Evolutionary conservation across 331 rosid species (phyloP), one percentile per base, ranked within the genome.

Genomic region (Malus hybrid): DNA sequence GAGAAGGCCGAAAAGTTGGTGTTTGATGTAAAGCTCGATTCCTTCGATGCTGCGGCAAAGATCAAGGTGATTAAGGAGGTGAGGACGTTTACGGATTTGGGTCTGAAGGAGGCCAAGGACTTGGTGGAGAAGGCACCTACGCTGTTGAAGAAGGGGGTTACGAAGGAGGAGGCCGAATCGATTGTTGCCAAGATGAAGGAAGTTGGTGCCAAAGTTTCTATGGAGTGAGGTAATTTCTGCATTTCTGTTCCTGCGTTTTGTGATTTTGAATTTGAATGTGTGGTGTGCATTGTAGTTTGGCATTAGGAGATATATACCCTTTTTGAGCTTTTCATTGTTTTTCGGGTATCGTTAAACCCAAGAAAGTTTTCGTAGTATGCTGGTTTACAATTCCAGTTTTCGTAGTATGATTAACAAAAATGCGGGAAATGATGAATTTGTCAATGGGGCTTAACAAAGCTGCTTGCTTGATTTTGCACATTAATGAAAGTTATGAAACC

Each of bases 31-130:
- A 89, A 83, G 90, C 95, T 91, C 16, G 96, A 89, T 39, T 88
- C 66, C 18, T 89, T 89, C 28, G 97, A 91, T 5, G 91, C 91
- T 0, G 86, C 96, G 14, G 62, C 82, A 48, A 91, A 88, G 89
- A 91, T 91, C 66, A 91, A 91, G 83, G 91, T 91, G 76, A 91
- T 91, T 5, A 88, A 89, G 81, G 97, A 89, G 79, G 97, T 89
- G 78, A 86, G 93, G 79, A 77, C 88, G 29, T 89, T 91, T 73
- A 91, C 96, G 63, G 90, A 83, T 75, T 80, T 91, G 85, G 97
- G 97, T 31, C 78, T 91, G 96, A 91, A 91, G 87, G 97, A 91
- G 72, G 97, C 97, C 3, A 89, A 91, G 85, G 97, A 91, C 7
- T 83, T 91, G 88, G 97, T 91, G 84, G 97, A 89, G 88, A 91